Evolutionary conservation across 192 early-diverging fungal species (phyloP), one percentile per base, ranked within the genome.

Genomic region (Thamnidium elegans): DNA sequence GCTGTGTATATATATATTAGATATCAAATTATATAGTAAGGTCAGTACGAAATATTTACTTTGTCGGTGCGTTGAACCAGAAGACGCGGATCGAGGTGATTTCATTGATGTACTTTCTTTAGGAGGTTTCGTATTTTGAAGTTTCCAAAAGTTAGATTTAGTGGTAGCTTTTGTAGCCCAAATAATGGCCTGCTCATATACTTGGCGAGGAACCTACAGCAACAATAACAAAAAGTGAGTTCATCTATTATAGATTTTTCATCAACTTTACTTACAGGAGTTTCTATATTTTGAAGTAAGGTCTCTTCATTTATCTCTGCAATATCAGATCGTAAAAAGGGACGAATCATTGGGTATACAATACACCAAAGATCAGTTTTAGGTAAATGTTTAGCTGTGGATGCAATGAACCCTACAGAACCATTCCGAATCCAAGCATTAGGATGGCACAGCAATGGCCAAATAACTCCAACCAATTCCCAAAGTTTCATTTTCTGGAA

Each of bases 361-460:
- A 92, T 82, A 56, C 90, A 92, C 77, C 89, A 86, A 0, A 90
- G 70, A 67, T 94, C 92, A 6, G 90, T 83, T 45, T 71, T 65
- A 2, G 91, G 85, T 2, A 92, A 66, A 4, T 79, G 66, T 59
- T 87, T 87, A 1, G 83, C 66, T 8, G 82, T 77, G 0, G 85
- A 83, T 14, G 87, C 68, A 26, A 92, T 80, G 65, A 90, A 93
- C 2, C 84, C 84, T 31, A 94, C 79, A 4, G 88, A 84, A 20
- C 85, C 89, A 68, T 86, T 84, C 31, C 88, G 82, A 51, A 94
- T 92, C 87, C 90, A 92, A 3, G 81, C 69, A 65, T 83, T 92
- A 14, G 93, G 93, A 65, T 95, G 93, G 65, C 85, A 89, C 1
- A 92, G 65, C 1, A 94, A 63, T 17, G 93, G 89, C 5, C 86